phyloP scores from a whole-genome alignment of 176 grass and related monocot genomes.

The Phoenix roebelenii region DNA sequence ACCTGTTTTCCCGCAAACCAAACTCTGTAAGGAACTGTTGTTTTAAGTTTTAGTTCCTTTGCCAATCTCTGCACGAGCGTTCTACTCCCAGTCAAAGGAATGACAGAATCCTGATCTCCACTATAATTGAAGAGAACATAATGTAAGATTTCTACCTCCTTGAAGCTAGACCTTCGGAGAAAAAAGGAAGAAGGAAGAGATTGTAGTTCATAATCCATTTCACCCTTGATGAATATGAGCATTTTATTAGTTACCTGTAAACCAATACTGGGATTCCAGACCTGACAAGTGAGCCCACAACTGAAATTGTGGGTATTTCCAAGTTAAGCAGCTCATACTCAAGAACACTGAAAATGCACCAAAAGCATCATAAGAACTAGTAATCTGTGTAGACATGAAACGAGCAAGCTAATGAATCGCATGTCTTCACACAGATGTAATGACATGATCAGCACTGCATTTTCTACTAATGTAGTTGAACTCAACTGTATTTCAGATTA shows the following conservation, averaged over 20 bases:
- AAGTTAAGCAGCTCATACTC: conserved; percentile 86
- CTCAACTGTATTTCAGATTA: too few species aligned
- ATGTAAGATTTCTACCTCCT: too few species aligned
- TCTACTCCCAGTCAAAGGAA: conserved; percentile 84
- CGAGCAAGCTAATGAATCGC: too few species aligned
- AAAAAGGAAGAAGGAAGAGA: too few species aligned
- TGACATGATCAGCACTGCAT: too few species aligned
- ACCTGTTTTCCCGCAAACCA: conserved; percentile 98
- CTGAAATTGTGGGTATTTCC: conserved; percentile 68
- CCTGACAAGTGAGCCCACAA: conserved; percentile 64
- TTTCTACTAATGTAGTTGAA: too few species aligned
- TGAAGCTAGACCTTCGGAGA: too few species aligned
- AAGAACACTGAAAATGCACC: conserved; percentile 44
- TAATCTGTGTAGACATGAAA: too few species aligned
- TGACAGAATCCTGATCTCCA: conserved; percentile 94
- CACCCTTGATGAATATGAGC: too few species aligned
- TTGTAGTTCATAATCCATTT: too few species aligned
- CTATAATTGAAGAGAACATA: conserved; percentile 24
- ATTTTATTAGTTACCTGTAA: conserved; percentile 55
- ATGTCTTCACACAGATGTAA: too few species aligned
- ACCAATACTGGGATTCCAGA: conserved; percentile 67
- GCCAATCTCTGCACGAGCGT: conserved; percentile 78
- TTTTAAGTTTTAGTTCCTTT: conserved; percentile 55
- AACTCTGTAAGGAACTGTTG: conserved; percentile 57
- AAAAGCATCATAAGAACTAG: too few species aligned